Percentiles rank a stretch among this genome's conserved stretches.
These are phyloP conservation scores for Allium fistulosum DNA, from an alignment of 106 monocot species.

Conservation along the genomic window DNA sequence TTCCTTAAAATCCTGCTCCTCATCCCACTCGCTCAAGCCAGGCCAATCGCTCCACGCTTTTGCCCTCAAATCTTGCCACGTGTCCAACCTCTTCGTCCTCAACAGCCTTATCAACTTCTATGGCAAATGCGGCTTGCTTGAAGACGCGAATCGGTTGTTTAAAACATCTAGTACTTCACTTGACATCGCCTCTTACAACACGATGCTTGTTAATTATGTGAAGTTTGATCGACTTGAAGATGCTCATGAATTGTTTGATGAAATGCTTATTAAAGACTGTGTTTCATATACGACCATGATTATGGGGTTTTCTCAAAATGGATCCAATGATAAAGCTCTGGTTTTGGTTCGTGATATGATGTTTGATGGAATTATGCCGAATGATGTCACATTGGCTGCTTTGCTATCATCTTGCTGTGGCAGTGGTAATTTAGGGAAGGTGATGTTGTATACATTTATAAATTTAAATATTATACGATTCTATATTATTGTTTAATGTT, in stretches of 20 bases:
- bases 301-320: constrained; percentile 30
- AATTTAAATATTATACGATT: too few relatives aligned
- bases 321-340: constrained; percentile 16
- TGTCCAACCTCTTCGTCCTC: constrained; percentile 36
- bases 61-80: constrained; percentile 30
- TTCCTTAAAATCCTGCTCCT: constrained; percentile 22
- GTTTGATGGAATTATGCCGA: constrained; percentile 23
- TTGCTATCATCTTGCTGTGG: constrained; percentile 31
- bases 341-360: constrained; percentile 36
- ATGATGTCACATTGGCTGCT: constrained; percentile 49
- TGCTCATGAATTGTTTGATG: constrained; percentile 30
- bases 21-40: constrained; percentile 12
- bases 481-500: too few relatives aligned
- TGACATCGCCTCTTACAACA: constrained; percentile 46
- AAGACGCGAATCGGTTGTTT: constrained; percentile 9
- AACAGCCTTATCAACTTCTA: constrained; percentile 44
- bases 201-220: constrained; percentile 18
- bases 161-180: constrained; percentile 7
- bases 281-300: constrained; percentile 66
- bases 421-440: constrained; percentile 3
- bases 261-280: constrained; percentile 31
- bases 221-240: constrained; percentile 10
- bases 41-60: constrained; percentile 34
- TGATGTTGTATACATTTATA: too few relatives aligned
- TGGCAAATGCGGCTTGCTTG: constrained; percentile 4